These are phyloP conservation scores for Gymnopilus dilepis DNA, from an alignment of 768 basidiomycete genomes.

Conservation along the genomic window DNA sequence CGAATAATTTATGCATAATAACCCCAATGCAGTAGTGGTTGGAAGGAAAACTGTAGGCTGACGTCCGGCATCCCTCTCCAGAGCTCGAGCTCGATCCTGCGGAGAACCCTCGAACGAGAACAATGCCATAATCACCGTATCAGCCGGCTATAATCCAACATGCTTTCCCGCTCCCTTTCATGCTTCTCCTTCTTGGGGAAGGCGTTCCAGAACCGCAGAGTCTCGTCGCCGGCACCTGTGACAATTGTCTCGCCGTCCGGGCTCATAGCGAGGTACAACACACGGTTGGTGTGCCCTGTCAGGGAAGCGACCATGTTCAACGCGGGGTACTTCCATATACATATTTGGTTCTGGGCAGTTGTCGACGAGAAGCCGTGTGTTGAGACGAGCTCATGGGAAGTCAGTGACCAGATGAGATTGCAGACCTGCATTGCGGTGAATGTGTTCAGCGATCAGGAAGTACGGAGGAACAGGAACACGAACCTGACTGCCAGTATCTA, in stretches of 20 bases:
- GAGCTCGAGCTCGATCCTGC: too few species aligned
- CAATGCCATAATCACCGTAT: conserved; percentile 48
- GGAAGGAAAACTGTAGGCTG: neutral
- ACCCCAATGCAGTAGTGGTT: neutral
- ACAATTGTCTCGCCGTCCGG: conserved; percentile 98
- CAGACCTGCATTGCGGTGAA: conserved; percentile 67
- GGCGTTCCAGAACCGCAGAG: conserved; percentile 96
- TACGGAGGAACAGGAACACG: conserved; percentile 27
- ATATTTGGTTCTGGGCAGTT: conserved; percentile 94
- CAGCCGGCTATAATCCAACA: conserved; percentile 54
- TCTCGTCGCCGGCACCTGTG: conserved; percentile 97
- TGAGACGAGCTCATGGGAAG: conserved; percentile 96
- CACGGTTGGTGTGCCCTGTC: conserved; percentile 93
- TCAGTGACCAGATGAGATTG: conserved; percentile 95
- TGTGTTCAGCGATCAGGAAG: conserved; percentile 7
- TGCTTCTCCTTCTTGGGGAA: conserved; percentile 77
- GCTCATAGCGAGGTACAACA: conserved; percentile 96
- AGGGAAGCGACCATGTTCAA: conserved; percentile 94
- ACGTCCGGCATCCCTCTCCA: neutral
- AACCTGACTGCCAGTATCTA: conserved; percentile 97
- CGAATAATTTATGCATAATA: conserved; percentile 7
- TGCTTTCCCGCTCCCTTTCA: conserved; percentile 46
- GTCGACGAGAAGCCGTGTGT: conserved; percentile 97
- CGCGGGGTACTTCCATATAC: conserved; percentile 93
- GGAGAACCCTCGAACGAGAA: neutral